Evolutionary conservation across 2,329 filamentous ascomycete genomes (phyloP).

Genomic region (Aspergillus ruber): DNA sequence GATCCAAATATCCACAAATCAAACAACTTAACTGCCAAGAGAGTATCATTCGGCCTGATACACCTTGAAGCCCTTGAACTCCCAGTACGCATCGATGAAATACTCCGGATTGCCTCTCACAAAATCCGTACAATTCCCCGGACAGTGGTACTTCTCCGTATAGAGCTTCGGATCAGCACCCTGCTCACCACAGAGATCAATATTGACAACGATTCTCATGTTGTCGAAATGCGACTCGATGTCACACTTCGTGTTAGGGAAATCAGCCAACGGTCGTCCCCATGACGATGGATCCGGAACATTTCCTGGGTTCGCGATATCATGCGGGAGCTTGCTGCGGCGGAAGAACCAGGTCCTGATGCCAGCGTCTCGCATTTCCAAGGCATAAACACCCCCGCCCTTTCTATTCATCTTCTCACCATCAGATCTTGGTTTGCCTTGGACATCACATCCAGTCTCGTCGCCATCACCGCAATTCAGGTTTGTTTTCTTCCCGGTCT

Average conservation of each 20-base stretch:
- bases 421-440: background rate
- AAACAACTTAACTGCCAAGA: no score
- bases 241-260: constrained; percentile 47
- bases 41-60: background rate
- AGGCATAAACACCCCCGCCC: background rate
- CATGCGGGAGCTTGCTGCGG: background rate
- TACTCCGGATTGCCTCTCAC: background rate
- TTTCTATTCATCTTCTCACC: background rate
- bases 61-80: background rate
- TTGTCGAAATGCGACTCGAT: constrained; percentile 53
- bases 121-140: constrained; percentile 27
- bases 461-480: background rate
- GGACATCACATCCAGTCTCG: background rate
- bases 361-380: background rate
- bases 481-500: background rate
- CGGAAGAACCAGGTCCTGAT: background rate
- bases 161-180: constrained; percentile 27
- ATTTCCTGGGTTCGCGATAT: background rate
- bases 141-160: constrained; percentile 23
- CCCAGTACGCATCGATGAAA: background rate
- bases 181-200: constrained; percentile 53
- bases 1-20: no score
- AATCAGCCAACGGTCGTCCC: background rate
- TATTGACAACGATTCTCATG: constrained; percentile 57
- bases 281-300: background rate